phyloP scores from a whole-genome alignment of 257 asterid species.

The Haberlea rhodopensis region DNA sequence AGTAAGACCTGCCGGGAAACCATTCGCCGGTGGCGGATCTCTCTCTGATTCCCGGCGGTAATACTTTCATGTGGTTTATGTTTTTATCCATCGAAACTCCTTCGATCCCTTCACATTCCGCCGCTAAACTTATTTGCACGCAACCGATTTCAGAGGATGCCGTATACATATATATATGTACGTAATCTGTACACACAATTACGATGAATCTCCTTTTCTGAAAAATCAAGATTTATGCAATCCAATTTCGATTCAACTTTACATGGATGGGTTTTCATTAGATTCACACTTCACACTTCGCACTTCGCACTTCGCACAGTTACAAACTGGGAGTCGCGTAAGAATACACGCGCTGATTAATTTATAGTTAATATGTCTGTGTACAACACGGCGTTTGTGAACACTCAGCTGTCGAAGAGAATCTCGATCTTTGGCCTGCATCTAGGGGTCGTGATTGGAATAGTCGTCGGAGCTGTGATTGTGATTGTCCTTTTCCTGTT shows the following conservation, averaged over 20 bases:
- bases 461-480: slow-evolving; percentile 75
- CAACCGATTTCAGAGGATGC: neutral
- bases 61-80: neutral
- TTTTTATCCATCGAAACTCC: neutral
- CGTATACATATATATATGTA: neutral
- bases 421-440: slow-evolving; percentile 81
- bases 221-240: neutral
- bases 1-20: too few relatives aligned
- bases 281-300: too few relatives aligned
- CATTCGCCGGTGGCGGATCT: neutral
- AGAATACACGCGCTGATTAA: neutral
- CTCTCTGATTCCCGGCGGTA: neutral
- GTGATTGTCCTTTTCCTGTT: slow-evolving; percentile 66
- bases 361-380: slow-evolving; percentile 47
- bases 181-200: neutral
- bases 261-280: neutral
- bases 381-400: slow-evolving; percentile 56
- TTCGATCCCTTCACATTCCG: neutral
- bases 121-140: neutral
- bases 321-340: neutral
- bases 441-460: slow-evolving; percentile 89
- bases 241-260: neutral
- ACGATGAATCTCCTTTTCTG: neutral
- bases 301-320: too few relatives aligned
- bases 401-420: slow-evolving; percentile 63